A percentile compares a stretch with the other conserved stretches of the same genome.
These are phyloP conservation scores for Polytolypa hystricis DNA, from an alignment of 2,329 filamentous ascomycete species.

Conservation along the genomic window DNA sequence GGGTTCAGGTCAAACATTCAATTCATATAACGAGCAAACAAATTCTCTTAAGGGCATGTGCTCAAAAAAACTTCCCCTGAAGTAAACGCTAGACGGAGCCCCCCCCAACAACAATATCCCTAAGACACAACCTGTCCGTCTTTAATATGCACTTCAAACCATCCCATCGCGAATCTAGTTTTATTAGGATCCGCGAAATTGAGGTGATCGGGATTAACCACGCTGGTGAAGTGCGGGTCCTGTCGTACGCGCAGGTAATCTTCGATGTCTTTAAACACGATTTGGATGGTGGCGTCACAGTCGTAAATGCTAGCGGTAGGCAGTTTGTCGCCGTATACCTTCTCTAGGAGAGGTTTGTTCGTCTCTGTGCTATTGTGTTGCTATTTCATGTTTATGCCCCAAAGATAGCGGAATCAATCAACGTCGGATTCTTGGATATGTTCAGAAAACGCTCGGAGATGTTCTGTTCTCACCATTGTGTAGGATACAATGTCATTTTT, in stretches of 20 bases:
- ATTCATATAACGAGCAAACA: too few species aligned
- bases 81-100: too few species aligned
- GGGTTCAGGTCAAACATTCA: too few species aligned
- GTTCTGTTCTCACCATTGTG: slow-evolving; percentile 16
- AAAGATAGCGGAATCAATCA: background rate
- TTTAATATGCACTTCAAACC: slow-evolving; percentile 12
- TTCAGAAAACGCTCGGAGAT: too few species aligned
- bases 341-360: slow-evolving; percentile 16
- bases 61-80: too few species aligned
- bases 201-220: slow-evolving; percentile 22
- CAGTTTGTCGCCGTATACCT: slow-evolving; percentile 14
- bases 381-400: slow-evolving; percentile 1
- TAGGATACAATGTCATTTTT: slow-evolving; percentile 21
- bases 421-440: background rate
- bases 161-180: slow-evolving; percentile 5
- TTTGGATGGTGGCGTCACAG: slow-evolving; percentile 23
- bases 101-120: too few species aligned
- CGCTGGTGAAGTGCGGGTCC: slow-evolving; percentile 18
- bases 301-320: slow-evolving; percentile 18
- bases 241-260: slow-evolving; percentile 21
- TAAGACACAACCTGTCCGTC: too few species aligned
- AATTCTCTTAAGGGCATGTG: too few species aligned
- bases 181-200: slow-evolving; percentile 20
- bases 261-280: slow-evolving; percentile 20
- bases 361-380: slow-evolving; percentile 18